phyloP scores from a whole-genome alignment of 176 grass and related monocot species.

The Oryza australiensis region DNA sequence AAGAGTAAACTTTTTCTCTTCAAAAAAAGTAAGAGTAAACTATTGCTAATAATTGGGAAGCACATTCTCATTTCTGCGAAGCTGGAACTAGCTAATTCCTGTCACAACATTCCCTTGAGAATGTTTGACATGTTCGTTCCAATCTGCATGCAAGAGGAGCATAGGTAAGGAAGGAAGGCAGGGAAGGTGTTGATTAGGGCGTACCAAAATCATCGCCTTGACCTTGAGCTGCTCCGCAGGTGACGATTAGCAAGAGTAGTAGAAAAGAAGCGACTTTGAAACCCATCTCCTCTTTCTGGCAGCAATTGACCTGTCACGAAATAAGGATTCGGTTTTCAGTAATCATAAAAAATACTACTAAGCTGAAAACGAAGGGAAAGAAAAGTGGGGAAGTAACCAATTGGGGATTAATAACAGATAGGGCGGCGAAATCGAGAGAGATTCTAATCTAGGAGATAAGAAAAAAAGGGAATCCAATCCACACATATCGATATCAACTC shows the following conservation, averaged over 20 bases:
- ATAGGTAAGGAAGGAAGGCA: neutral
- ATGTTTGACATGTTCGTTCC: neutral
- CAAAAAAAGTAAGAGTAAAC: neutral
- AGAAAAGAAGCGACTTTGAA: neutral
- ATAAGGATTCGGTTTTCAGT: neutral
- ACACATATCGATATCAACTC: too few species aligned
- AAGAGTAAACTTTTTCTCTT: neutral
- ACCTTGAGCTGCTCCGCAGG: constrained; percentile 14
- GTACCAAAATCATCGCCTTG: constrained; percentile 25
- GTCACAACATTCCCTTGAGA: neutral
- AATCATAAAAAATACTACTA: neutral
- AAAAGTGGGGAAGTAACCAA: too few species aligned
- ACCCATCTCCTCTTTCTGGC: neutral
- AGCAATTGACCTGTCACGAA: neutral
- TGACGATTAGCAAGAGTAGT: constrained; percentile 36
- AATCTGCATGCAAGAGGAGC: neutral
- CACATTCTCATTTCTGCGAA: too few species aligned
- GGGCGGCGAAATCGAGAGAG: neutral
- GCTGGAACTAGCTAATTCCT: too few species aligned
- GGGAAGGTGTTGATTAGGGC: neutral
- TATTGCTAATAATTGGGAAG: neutral
- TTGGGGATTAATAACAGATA: neutral
- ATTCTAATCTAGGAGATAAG: neutral
- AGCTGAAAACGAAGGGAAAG: neutral
- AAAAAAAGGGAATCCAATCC: neutral